phyloP scores from a whole-genome alignment of 371 early-diverging fungal species.

The Sporodiniella umbellata region DNA sequence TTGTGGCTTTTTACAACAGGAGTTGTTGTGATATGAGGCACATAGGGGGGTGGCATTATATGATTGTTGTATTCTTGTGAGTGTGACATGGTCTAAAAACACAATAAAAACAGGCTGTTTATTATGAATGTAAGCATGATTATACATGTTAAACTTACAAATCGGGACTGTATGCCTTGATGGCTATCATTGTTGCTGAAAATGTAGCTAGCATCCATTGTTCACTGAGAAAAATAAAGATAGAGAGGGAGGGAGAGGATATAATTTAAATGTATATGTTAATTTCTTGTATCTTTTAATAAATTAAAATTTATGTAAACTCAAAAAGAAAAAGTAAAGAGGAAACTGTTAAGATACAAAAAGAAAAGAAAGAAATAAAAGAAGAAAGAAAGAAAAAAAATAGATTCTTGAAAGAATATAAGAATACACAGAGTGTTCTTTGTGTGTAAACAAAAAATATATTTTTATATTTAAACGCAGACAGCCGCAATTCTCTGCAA shows the following conservation, averaged over 20 bases:
- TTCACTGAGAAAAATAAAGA: not conserved
- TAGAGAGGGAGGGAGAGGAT: not conserved
- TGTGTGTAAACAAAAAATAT: slow-evolving; percentile 1
- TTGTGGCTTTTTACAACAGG: slow-evolving; percentile 26
- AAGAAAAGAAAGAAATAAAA: slow-evolving; percentile 2
- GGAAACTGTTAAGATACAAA: slow-evolving; percentile 1
- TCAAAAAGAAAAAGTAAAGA: not conserved
- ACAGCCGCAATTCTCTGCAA: slow-evolving; percentile 7
- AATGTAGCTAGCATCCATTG: not conserved
- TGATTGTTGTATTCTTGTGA: not conserved
- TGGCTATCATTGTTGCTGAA: slow-evolving; percentile 4
- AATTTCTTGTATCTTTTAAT: not conserved
- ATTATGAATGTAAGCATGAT: not conserved
- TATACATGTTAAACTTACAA: slow-evolving; percentile 6
- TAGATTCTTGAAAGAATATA: not conserved
- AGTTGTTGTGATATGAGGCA: slow-evolving; percentile 17
- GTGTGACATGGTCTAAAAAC: not conserved
- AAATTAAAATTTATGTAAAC: not conserved
- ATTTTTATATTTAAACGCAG: slow-evolving; percentile 15
- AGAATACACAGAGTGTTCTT: not conserved
- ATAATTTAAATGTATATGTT: not conserved
- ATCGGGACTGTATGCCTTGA: slow-evolving; percentile 5
- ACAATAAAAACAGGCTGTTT: not conserved
- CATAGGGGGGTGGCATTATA: not conserved
- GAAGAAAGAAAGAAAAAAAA: slow-evolving; percentile 6